These are phyloP conservation scores for Inga oerstediana DNA, from an alignment of 306 rosid species.

Conservation along the genomic window DNA sequence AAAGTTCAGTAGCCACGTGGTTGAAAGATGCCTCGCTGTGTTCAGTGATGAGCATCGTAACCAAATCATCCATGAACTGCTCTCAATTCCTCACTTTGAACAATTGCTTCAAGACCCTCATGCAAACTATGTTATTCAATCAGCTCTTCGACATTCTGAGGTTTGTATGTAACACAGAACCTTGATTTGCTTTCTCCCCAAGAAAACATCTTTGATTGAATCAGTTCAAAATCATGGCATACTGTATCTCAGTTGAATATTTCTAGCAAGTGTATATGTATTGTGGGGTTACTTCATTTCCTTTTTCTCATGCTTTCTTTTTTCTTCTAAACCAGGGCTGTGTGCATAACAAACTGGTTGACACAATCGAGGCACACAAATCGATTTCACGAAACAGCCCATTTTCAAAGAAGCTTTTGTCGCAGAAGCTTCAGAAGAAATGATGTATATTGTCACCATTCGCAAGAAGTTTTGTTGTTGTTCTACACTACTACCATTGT, in stretches of 20 bases:
- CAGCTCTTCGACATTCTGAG: conserved; percentile 45
- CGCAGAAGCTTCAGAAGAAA: conserved; percentile 49
- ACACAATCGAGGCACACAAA: conserved; percentile 41
- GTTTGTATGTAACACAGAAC: conserved; percentile 25
- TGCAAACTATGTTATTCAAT: conserved; percentile 58
- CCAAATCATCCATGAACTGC: conserved; percentile 43
- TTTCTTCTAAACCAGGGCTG: conserved; percentile 35
- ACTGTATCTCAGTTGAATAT: background rate
- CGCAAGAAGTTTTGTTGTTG: conserved; percentile 26
- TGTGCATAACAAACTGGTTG: conserved; percentile 38
- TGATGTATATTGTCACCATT: conserved; percentile 38
- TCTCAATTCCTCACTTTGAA: conserved; percentile 42
- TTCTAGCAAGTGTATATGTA: conserved; percentile 8
- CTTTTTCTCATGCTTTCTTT: background rate
- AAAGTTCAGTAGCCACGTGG: conserved; percentile 63
- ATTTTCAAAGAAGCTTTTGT: conserved; percentile 48
- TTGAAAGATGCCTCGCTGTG: conserved; percentile 49
- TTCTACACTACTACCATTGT: conserved; percentile 7
- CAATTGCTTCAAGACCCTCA: conserved; percentile 54
- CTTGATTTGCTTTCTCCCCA: background rate
- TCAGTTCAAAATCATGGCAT: conserved; percentile 12
- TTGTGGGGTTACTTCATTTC: background rate
- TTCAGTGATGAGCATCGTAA: conserved; percentile 34
- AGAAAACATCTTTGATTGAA: background rate
- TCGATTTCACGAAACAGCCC: conserved; percentile 48